These are phyloP conservation scores for Oryza coarctata DNA, from an alignment of 176 grass and related monocot species.

Conservation along the genomic window DNA sequence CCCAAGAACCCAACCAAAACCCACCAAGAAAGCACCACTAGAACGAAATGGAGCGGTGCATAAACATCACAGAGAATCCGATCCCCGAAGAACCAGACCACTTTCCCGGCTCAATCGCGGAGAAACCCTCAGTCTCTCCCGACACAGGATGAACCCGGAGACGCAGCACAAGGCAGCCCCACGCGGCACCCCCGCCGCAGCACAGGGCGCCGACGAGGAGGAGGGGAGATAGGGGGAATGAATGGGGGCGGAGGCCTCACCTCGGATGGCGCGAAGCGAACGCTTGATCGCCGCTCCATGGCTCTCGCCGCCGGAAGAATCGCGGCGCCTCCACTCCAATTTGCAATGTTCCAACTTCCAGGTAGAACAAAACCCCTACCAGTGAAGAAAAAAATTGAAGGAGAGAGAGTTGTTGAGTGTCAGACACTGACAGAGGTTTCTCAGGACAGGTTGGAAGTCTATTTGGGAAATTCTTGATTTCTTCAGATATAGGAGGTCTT, in stretches of 20 bases:
- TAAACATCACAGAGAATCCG: background rate
- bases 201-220: background rate
- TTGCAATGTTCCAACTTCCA: background rate
- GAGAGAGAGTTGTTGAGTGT: background rate
- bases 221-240: background rate
- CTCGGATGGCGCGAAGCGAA: constrained; percentile 47
- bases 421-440: background rate
- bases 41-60: constrained; percentile 4
- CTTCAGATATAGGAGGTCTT: too few relatives aligned
- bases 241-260: constrained; percentile 23
- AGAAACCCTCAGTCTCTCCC: background rate
- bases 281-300: constrained; percentile 44
- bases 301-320: constrained; percentile 13
- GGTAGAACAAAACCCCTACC: background rate
- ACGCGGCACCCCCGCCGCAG: background rate
- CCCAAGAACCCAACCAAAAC: constrained; percentile 22
- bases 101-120: background rate
- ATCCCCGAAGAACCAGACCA: background rate
- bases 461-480: too few relatives aligned
- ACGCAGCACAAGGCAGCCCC: background rate
- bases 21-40: background rate
- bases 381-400: background rate
- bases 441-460: background rate
- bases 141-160: background rate
- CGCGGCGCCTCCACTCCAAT: background rate